Evolutionary conservation across 2,329 filamentous ascomycete genomes (phyloP).

Genomic region (Sporothrix euskadiensis): DNA sequence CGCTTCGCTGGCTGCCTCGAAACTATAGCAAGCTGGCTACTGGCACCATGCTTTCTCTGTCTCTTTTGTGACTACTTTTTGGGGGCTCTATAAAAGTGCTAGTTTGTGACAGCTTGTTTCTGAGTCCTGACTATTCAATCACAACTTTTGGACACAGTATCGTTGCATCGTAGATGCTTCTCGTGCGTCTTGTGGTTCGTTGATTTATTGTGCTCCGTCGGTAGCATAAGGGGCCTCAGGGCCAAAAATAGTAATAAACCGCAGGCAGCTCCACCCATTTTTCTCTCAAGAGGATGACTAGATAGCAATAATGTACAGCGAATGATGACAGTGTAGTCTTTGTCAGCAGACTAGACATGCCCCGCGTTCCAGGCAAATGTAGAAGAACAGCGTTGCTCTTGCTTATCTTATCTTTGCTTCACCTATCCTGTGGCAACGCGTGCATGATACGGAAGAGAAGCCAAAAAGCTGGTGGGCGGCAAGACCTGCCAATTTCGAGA

Average conservation of each 20-base stretch:
- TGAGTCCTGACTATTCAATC: too few relatives aligned
- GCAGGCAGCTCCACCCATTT: not conserved
- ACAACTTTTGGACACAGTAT: too few relatives aligned
- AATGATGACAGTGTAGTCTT: not conserved
- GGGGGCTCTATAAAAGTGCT: too few relatives aligned
- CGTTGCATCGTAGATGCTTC: not conserved
- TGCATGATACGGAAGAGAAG: not conserved
- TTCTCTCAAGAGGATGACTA: too few relatives aligned
- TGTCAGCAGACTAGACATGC: not conserved
- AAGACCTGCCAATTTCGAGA: not conserved
- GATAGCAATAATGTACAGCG: too few relatives aligned
- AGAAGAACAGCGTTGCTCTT: not conserved
- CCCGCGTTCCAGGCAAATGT: not conserved
- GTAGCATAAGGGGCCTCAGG: too few relatives aligned
- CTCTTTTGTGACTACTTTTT: too few relatives aligned
- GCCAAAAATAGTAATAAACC: too few relatives aligned
- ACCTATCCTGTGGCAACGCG: not conserved
- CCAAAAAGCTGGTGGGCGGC: not conserved
- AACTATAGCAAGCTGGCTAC: too few relatives aligned
- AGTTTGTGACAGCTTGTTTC: too few relatives aligned
- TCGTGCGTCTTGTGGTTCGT: not conserved
- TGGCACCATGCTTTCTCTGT: too few relatives aligned
- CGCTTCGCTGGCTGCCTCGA: too few relatives aligned
- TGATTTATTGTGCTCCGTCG: not conserved
- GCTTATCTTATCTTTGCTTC: conserved; percentile 10